Conservation (phyloP, 176 grass and related monocot genomes). For the Raddia guianensis region DNA sequence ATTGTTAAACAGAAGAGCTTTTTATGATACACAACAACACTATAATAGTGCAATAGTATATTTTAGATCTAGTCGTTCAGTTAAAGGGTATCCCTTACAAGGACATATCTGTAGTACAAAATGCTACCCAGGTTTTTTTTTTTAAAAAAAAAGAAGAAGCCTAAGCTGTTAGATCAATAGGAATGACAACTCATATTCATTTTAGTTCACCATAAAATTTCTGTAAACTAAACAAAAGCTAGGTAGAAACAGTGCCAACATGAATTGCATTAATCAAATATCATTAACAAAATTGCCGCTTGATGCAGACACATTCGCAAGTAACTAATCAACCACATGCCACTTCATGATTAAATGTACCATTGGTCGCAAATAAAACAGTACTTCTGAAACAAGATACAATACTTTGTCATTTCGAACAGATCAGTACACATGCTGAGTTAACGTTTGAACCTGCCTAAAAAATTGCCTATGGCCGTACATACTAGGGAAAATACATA, state of each 20-base stretch:
- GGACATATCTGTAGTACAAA: too few relatives aligned
- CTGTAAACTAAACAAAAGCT: background rate
- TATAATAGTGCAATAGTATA: too few relatives aligned
- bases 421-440: background rate
- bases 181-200: too few relatives aligned
- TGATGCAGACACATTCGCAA: background rate
- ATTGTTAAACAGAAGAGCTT: background rate
- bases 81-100: too few relatives aligned
- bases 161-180: too few relatives aligned
- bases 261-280: background rate
- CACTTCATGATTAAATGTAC: background rate
- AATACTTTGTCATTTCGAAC: constrained; percentile 10
- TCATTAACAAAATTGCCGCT: constrained; percentile 6
- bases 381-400: constrained; percentile 5
- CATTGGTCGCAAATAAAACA: background rate
- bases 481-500: background rate
- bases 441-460: background rate
- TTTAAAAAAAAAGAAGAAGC: too few relatives aligned
- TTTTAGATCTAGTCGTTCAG: too few relatives aligned
- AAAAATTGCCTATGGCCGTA: background rate
- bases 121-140: too few relatives aligned
- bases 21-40: too few relatives aligned
- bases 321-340: background rate
- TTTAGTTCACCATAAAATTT: too few relatives aligned
- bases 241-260: background rate